Conservation (phyloP, 495 filamentous ascomycete genomes). For the Chaetomium tenue region DNA sequence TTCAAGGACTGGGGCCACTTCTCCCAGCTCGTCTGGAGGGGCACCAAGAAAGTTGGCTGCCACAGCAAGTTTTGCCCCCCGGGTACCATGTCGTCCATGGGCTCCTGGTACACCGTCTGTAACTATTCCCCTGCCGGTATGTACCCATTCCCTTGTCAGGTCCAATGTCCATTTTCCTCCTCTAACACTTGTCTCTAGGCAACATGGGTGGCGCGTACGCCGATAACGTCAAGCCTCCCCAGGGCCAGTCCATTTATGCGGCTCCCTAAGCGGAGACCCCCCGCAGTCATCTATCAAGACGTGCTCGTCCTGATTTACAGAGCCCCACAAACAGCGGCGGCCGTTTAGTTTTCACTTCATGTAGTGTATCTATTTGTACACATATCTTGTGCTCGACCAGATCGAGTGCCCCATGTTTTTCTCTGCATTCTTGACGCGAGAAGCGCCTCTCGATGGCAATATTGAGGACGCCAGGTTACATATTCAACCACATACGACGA, state of each 20-base stretch:
- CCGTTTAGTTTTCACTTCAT: constrained; percentile 36
- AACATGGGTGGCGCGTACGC: constrained; percentile 67
- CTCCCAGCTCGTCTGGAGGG: constrained; percentile 87
- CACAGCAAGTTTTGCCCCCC: constrained; percentile 53
- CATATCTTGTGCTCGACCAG: constrained; percentile 18
- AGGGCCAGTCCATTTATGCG: constrained; percentile 35
- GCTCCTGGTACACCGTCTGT: constrained; percentile 72
- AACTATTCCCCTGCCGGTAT: constrained; percentile 76
- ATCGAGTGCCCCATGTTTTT: constrained; percentile 9
- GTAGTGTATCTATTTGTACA: constrained; percentile 35
- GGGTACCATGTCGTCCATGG: constrained; percentile 46
- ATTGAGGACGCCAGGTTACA: background rate
- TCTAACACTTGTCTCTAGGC: constrained; percentile 47
- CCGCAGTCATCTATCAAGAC: background rate
- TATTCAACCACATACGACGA: constrained; percentile 6
- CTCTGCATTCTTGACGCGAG: constrained; percentile 5
- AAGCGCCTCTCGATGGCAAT: background rate
- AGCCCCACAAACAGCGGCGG: constrained; percentile 17
- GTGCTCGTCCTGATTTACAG: background rate
- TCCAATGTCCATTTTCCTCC: background rate
- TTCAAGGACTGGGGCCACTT: constrained; percentile 81
- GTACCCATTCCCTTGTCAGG: constrained; percentile 17
- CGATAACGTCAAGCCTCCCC: constrained; percentile 58
- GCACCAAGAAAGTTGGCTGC: constrained; percentile 70
- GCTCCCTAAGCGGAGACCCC: constrained; percentile 6